These are phyloP conservation scores for Lathyrus oleraceus DNA, from an alignment of 306 rosid genomes.

Conservation along the genomic window DNA sequence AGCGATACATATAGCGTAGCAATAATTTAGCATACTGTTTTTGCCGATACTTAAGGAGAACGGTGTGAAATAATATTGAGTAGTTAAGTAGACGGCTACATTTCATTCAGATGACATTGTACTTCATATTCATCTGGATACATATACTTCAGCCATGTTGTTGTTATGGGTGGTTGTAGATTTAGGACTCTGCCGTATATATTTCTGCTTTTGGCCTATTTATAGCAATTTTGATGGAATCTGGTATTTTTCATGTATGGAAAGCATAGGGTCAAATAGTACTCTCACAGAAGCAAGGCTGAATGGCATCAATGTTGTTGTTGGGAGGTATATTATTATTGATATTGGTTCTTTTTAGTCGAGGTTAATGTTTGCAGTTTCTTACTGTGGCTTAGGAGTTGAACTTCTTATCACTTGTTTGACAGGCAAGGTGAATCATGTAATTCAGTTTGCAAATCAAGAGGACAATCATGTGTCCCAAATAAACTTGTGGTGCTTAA, in stretches of 20 bases:
- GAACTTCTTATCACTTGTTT: constrained; percentile 43
- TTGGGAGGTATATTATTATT: constrained; percentile 69
- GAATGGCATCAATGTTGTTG: constrained; percentile 72
- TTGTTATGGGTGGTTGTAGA: constrained; percentile 21
- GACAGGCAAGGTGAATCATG: constrained; percentile 90
- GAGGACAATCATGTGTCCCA: constrained; percentile 85
- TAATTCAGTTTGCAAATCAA: constrained; percentile 78
- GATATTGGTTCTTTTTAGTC: constrained; percentile 16
- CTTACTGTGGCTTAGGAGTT: constrained; percentile 35
- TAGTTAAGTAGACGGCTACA: not conserved
- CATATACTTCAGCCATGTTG: not conserved
- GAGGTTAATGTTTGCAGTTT: constrained; percentile 27
- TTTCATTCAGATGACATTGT: constrained; percentile 19
- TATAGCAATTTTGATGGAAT: constrained; percentile 9
- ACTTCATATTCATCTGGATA: constrained; percentile 2
- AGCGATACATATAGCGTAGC: constrained; percentile 9
- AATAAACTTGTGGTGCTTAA: constrained; percentile 82
- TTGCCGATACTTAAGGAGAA: constrained; percentile 4
- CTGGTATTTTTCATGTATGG: constrained; percentile 27
- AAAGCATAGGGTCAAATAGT: constrained; percentile 49
- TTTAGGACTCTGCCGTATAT: constrained; percentile 6
- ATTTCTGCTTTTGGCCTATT: constrained; percentile 29
- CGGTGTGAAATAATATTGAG: constrained; percentile 8
- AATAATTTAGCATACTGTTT: constrained; percentile 3
- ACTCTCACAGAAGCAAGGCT: constrained; percentile 67